phyloP scores from a whole-genome alignment of 106 monocot genomes.

The Phalaenopsis aphrodite region DNA sequence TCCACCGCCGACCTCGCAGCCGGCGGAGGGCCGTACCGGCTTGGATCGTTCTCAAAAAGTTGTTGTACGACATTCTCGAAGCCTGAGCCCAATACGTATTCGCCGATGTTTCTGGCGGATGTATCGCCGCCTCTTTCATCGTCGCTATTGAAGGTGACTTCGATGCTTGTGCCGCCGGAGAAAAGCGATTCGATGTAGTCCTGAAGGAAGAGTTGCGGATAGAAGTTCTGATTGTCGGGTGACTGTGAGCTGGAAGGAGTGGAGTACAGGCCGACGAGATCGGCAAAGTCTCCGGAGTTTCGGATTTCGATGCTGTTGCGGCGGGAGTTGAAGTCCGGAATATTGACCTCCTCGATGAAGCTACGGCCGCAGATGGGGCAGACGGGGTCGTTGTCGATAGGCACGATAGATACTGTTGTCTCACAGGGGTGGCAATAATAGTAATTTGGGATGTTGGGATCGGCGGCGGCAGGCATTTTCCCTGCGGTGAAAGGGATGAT shows the following conservation, averaged over 20 bases:
- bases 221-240: constrained; percentile 3
- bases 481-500: not conserved
- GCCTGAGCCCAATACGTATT: constrained; percentile 74
- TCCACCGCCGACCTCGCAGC: constrained; percentile 61
- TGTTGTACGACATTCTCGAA: constrained; percentile 83
- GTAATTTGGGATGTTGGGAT: constrained; percentile 11
- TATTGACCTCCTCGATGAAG: constrained; percentile 74
- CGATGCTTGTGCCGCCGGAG: constrained; percentile 62
- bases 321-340: constrained; percentile 17
- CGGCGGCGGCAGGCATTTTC: constrained; percentile 21
- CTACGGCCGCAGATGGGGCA: constrained; percentile 69
- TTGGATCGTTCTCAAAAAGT: constrained; percentile 86
- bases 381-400: constrained; percentile 33
- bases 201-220: constrained; percentile 10
- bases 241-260: not conserved
- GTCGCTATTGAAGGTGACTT: constrained; percentile 49
- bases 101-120: constrained; percentile 49
- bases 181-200: constrained; percentile 30
- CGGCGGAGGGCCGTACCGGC: constrained; percentile 81
- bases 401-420: constrained; percentile 23
- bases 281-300: constrained; percentile 22
- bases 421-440: constrained; percentile 92
- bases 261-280: constrained; percentile 9
- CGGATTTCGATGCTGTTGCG: constrained; percentile 18
- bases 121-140: constrained; percentile 15